Evolutionary conservation across 768 basidiomycete species (phyloP), one percentile per base, ranked within the genome.

Genomic region (Butyriboletus loyo): DNA sequence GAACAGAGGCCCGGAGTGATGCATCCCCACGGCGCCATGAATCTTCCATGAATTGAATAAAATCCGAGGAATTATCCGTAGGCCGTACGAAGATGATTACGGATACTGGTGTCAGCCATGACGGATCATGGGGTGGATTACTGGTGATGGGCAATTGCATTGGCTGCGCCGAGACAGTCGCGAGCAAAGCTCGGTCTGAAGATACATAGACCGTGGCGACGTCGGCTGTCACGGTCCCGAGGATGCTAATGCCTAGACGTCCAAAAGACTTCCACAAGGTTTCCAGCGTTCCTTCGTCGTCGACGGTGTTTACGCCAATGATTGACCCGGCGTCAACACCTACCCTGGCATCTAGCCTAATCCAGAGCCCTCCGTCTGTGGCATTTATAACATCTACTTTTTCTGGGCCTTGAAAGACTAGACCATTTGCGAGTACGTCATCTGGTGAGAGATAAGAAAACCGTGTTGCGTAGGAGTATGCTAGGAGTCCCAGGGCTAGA

Each of bases 241-340:
- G 59, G 13, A 64, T 69, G 31, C 74, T 73, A 28, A 91, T 77
- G 6, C 86, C 81, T 78, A 86, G 84, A 31, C 86, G 76, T 3
- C 87, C 89, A 17, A 89, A 52, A 2, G 78, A 72, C 67, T 86
- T 89, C 84, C 84, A 86, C 28, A 82, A 52, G 40, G 68, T 68
- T n/a, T 63, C 55, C 41, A 83, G 53, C 7, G 81, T 35, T 28
- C 73, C 72, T 50, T 87, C 73, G 8, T 74, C 70, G 9, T 68
- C 59, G 27, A 72, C 69, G 11, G 70, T 69, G 49, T 80, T 80
- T 13, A 87, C 77, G 1, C 80, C 85, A 14, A 87, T 70, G 19
- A 82, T 71, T 9, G 74, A 65, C 2, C 85, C 86, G 7, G 84
- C 87, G 63, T 90, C 82, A n/a, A 91, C 54, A 0, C 89, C 89